Conservation (phyloP, 352 stramenopile species). For the Globisporangium emineosum region DNA sequence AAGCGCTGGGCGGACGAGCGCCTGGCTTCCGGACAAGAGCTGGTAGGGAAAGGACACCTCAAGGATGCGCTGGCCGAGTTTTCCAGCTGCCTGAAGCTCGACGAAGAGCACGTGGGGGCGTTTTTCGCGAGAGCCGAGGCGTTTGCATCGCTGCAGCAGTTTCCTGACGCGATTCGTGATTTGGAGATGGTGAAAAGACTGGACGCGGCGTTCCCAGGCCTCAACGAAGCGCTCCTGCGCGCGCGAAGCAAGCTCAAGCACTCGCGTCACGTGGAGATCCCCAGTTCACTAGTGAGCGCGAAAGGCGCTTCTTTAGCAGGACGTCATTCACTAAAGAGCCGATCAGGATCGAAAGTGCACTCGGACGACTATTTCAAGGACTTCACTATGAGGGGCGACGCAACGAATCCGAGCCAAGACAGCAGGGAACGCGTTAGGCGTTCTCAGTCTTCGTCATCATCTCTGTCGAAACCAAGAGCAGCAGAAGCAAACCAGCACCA, state of each 20-base stretch:
- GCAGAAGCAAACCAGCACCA: neutral
- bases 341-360: neutral
- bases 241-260: constrained; percentile 19
- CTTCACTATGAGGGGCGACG: neutral
- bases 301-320: neutral
- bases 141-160: constrained; percentile 23
- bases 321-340: neutral
- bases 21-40: constrained; percentile 21
- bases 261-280: constrained; percentile 19
- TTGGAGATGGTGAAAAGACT: constrained; percentile 28
- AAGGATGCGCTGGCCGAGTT: constrained; percentile 39
- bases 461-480: neutral
- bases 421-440: neutral
- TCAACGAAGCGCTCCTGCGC: constrained; percentile 20
- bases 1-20: constrained; percentile 34
- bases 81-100: constrained; percentile 31
- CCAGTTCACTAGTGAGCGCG: neutral
- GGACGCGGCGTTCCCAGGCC: constrained; percentile 17
- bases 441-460: neutral
- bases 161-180: constrained; percentile 32
- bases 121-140: constrained; percentile 24
- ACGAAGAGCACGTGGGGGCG: constrained; percentile 22
- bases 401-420: neutral
- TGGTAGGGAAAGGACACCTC: constrained; percentile 21
- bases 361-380: neutral